Evolutionary conservation across 1,284 basidiomycete genomes (phyloP), one percentile per base, ranked within the genome.

Genomic region (Ustilago esculenta): DNA sequence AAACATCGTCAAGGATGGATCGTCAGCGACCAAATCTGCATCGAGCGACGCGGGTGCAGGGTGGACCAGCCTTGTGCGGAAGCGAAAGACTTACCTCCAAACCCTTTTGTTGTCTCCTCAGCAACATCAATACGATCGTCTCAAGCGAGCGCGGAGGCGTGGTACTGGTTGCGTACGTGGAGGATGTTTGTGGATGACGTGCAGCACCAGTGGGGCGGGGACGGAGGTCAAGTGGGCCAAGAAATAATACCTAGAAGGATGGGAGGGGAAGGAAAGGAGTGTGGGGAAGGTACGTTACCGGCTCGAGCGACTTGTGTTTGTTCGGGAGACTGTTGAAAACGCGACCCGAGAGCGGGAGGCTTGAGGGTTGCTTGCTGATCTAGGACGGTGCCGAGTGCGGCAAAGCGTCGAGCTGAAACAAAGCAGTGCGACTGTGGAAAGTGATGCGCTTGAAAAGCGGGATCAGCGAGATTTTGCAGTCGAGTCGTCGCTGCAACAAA

Each of bases 31-130:
- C 8, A 20, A 10, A 12, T 18, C 11, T 18, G 1, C 24, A 23
- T 20, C n/a, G 10, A 4, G 12, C 1, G 5, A 14, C 6, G 20
- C n/a, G n/a, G n/a, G n/a, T n/a, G n/a, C n/a, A n/a, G n/a, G n/a
- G n/a, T n/a, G n/a, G n/a, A n/a, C n/a, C n/a, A n/a, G n/a, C n/a
- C n/a, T n/a, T n/a, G n/a, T 20, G 23, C 12, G 27, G 18, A 9
- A 2, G 14, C 27, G 43, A 9, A 14, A 14, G 6, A 51, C 61
- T 54, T 39, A 65, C 61, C 51, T 65, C 55, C 50, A 65, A 46
- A 49, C 61, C 61, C 50, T 65, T 58, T 44, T 51, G 54, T 65
- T 65, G 61, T 46, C 61, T 65, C 50, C 50, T 58, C 46, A 65
- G 37, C 61, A 65, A 65, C 61, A 65, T 65, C 50, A 65, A 65